phyloP scores from a whole-genome alignment of 257 asterid genomes.

The Coffea eugenioides region DNA sequence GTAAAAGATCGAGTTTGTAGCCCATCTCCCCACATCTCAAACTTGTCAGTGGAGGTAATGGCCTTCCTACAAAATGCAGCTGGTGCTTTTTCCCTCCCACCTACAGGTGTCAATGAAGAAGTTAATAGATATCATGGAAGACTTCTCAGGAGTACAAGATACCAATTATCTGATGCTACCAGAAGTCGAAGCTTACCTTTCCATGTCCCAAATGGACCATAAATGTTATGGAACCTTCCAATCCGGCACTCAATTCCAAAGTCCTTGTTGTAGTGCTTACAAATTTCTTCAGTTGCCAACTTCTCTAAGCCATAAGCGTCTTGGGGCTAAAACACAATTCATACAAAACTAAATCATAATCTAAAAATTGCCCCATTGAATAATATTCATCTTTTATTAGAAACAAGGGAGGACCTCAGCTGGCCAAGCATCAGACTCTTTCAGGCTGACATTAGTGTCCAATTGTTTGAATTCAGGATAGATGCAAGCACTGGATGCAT shows the following conservation, averaged over 20 bases:
- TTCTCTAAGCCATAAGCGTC: conserved; percentile 91
- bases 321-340: conserved; percentile 59
- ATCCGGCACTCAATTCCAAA: conserved; percentile 83
- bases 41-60: conserved; percentile 62
- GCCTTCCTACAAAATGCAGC: conserved; percentile 89
- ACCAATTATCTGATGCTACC: neutral
- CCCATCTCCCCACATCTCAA: conserved; percentile 97
- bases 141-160: neutral
- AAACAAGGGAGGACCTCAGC: conserved; percentile 59
- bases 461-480: conserved; percentile 87
- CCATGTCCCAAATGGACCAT: conserved; percentile 90
- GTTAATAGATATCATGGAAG: neutral
- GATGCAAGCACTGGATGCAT: conserved; percentile 87
- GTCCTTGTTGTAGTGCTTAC: conserved; percentile 87
- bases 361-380: neutral
- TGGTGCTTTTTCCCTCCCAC: conserved; percentile 90
- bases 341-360: conserved; percentile 5
- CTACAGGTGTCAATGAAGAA: conserved; percentile 27
- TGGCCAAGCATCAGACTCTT: conserved; percentile 93
- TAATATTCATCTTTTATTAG: conserved; percentile 1
- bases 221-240: conserved; percentile 82
- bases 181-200: conserved; percentile 45
- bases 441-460: conserved; percentile 88
- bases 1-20: conserved; percentile 85
- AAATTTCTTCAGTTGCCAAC: conserved; percentile 76